Conservation (phyloP, 2,329 filamentous ascomycete species). For the Penicillium sp. region DNA sequence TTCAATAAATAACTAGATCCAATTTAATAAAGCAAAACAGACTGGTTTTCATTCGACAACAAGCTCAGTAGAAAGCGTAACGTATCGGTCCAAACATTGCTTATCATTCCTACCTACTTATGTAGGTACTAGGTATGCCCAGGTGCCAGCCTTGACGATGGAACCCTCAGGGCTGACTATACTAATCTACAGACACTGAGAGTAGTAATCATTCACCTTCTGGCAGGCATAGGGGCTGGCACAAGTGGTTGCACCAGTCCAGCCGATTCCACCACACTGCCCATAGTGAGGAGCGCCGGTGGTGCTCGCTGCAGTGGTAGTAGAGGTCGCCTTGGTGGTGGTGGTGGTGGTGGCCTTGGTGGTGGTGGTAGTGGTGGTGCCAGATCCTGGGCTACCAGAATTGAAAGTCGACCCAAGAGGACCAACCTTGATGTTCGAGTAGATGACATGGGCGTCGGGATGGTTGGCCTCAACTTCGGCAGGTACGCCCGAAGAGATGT, state of each 20-base stretch:
- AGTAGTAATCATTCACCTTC: constrained; percentile 37
- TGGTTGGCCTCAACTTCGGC: constrained; percentile 48
- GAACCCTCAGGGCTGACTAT: not conserved
- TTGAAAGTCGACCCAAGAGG: constrained; percentile 55
- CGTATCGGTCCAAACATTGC: not conserved
- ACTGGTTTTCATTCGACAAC: not conserved
- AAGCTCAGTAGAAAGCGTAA: not conserved
- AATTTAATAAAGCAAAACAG: not conserved
- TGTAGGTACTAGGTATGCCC: no score
- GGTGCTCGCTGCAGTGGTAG: constrained; percentile 3
- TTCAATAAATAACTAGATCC: not conserved
- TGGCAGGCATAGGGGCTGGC: constrained; percentile 36
- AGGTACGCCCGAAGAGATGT: constrained; percentile 53
- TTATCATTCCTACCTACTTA: not conserved
- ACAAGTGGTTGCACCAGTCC: constrained; percentile 37
- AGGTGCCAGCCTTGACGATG: not conserved
- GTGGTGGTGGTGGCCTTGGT: not conserved
- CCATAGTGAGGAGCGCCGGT: constrained; percentile 24
- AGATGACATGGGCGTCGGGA: constrained; percentile 53
- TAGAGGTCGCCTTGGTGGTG: constrained; percentile 13
- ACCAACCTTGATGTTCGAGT: constrained; percentile 60
- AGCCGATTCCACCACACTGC: constrained; percentile 39
- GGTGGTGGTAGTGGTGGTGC: constrained; percentile 14
- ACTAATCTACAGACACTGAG: constrained; percentile 35
- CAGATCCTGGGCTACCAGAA: constrained; percentile 4